phyloP scores from a whole-genome alignment of 768 basidiomycete species.

The Cystofilobasidium capitatum region DNA sequence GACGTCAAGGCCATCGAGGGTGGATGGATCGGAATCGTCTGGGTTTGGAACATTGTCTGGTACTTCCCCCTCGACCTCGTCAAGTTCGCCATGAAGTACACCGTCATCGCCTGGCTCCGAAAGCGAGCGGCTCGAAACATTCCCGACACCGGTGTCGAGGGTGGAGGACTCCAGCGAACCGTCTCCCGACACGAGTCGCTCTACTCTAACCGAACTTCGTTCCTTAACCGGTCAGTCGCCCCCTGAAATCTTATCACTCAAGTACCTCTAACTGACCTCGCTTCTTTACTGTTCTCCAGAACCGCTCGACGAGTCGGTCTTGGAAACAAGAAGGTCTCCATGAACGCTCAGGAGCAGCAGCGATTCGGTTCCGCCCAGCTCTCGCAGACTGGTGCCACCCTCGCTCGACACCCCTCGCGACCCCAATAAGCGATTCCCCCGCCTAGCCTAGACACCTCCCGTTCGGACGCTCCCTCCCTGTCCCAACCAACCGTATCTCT shows the following conservation, averaged over 20 bases:
- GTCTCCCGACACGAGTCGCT: conserved; percentile 85
- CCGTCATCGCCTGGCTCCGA: conserved; percentile 75
- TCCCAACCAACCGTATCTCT: no score
- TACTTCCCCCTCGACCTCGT: conserved; percentile 90
- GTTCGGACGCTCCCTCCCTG: neutral
- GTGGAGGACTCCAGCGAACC: conserved; percentile 64
- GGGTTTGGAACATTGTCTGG: conserved; percentile 71
- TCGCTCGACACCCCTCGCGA: conserved; percentile 40
- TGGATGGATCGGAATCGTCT: conserved; percentile 93
- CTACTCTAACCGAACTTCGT: conserved; percentile 90
- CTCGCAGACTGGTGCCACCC: conserved; percentile 60
- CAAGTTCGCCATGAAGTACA: conserved; percentile 88
- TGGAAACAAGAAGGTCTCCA: conserved; percentile 48
- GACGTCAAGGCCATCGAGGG: conserved; percentile 67
- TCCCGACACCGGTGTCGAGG: conserved; percentile 41
- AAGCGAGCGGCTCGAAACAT: conserved; percentile 44
- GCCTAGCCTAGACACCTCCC: neutral
- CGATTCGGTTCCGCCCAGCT: conserved; percentile 29
- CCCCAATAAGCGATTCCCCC: conserved; percentile 15
- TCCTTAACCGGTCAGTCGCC: conserved; percentile 65
- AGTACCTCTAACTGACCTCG: neutral
- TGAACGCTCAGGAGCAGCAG: conserved; percentile 42
- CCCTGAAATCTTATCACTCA: neutral
- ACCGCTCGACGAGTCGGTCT: conserved; percentile 68
- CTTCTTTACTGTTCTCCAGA: neutral